Base-by-base conservation (phyloP, 2,329 filamentous ascomycete genomes). In the Phialophora verrucosa region DNA sequence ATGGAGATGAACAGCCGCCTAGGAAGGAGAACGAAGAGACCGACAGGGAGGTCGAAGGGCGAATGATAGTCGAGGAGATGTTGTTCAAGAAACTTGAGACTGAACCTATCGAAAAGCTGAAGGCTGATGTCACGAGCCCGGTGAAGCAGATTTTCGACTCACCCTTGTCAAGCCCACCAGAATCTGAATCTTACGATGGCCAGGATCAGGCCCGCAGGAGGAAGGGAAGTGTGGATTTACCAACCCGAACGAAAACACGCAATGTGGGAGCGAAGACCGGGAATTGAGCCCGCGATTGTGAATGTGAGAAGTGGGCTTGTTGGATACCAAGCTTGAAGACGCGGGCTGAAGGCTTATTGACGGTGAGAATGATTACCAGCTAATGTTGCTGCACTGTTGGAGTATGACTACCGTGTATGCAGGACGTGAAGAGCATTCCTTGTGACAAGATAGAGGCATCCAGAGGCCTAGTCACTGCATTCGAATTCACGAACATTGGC, bases 11-110 rank as follows among this genome's bases (percentile, higher is more conserved):
- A 63, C 60, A 65, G 31, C 55, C 64, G 27, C 57, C 64, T 8
- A 31, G 31, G 42, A 65, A 69, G 56, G 66, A 71, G 3, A 65
- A 42, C 23, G 67, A 70, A 61, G 66, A 65, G 27, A 68, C 32
- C 17, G 80, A 80, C 66, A 71, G 77, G 31, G 82, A 85, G 69
- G 81, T 80, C 35, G 82, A 82, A 59, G 83, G 81, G 1, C 80
- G 83, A 67, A 80, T 82, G 73, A 75, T 77, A 4, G 81, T 84
- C 5, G 82, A 83, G 64, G 78, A 79, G 47, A 82, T 84, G 82
- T 75, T 84, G 59, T 75, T 81, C 64, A 78, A 77, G n/a, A 77
- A 81, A 55, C 65, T 82, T 47, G 66, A 76, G 25, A 62, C 59
- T 25, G 67, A 70, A 49, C 63, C 69, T 11, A 53, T 70, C 23